phyloP scores from a whole-genome alignment of 108 stramenopile species.

The Cyclotella distinguenda region DNA sequence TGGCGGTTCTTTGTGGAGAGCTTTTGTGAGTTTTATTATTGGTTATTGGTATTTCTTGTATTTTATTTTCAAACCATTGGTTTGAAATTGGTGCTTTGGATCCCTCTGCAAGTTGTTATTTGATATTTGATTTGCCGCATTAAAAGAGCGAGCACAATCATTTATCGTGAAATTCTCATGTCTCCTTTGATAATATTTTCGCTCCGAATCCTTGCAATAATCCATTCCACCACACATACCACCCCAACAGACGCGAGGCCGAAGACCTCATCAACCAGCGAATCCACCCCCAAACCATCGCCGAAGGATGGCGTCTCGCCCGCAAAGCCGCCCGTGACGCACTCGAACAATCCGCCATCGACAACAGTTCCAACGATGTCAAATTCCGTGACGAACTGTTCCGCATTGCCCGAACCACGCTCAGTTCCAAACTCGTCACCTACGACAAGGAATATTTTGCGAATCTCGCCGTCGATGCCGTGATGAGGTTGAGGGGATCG shows the following conservation, averaged over 20 bases:
- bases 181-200: neutral
- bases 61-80: neutral
- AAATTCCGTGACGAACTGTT: constrained; percentile 87
- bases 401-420: constrained; percentile 94
- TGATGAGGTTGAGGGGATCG: constrained; percentile 89
- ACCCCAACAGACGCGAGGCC: constrained; percentile 92
- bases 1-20: constrained; percentile 96
- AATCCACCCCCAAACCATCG: constrained; percentile 98
- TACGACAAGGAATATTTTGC: constrained; percentile 98
- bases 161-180: neutral
- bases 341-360: constrained; percentile 60
- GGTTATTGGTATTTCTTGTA: neutral
- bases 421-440: constrained; percentile 95
- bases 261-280: constrained; percentile 92
- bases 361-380: constrained; percentile 58
- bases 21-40: constrained; percentile 51
- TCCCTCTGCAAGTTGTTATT: no score
- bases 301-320: constrained; percentile 96
- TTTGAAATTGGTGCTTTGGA: neutral
- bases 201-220: neutral
- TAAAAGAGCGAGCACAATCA: no score
- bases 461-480: constrained; percentile 95
- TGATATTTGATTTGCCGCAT: no score
- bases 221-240: no score
- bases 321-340: constrained; percentile 81